phyloP scores from a whole-genome alignment of 2,329 filamentous ascomycete species.

The Xylaria sp. region DNA sequence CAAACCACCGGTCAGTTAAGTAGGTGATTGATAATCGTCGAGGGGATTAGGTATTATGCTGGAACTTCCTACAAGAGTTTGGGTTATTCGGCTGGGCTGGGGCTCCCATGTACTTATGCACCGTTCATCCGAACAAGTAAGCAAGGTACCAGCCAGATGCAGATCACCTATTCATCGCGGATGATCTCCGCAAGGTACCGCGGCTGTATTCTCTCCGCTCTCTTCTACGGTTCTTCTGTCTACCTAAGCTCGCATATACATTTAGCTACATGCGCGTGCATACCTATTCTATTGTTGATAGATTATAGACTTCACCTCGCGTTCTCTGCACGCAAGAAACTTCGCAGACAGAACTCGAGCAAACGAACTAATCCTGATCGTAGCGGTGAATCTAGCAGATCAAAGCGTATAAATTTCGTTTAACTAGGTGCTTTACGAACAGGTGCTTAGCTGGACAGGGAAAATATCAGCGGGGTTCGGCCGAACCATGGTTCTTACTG shows the following conservation, averaged over 20 bases:
- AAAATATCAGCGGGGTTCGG: not conserved
- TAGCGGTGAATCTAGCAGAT: constrained; percentile 11
- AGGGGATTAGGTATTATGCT: not conserved
- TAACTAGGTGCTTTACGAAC: not conserved
- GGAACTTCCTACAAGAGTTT: constrained; percentile 28
- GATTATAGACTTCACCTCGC: too few relatives aligned
- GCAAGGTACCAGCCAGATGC: constrained; percentile 38
- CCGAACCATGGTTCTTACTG: not conserved
- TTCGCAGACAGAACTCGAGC: not conserved
- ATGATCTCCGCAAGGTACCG: constrained; percentile 35
- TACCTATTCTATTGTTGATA: not conserved
- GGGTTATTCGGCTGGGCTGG: constrained; percentile 26
- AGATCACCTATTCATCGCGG: constrained; percentile 34
- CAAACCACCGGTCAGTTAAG: constrained; percentile 4
- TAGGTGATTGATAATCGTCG: constrained; percentile 23
- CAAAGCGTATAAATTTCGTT: not conserved
- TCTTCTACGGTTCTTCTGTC: constrained; percentile 1
- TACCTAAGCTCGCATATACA: not conserved
- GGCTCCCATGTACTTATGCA: constrained; percentile 23
- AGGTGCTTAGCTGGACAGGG: not conserved
- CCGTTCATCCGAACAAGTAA: constrained; percentile 38
- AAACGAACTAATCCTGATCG: constrained; percentile 1
- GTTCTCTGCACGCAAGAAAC: constrained; percentile 6
- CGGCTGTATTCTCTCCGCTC: constrained; percentile 23
- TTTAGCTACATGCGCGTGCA: not conserved